Evolutionary conservation across 116 monocot genomes (phyloP).

Genomic region (Trichopus zeylanicus): DNA sequence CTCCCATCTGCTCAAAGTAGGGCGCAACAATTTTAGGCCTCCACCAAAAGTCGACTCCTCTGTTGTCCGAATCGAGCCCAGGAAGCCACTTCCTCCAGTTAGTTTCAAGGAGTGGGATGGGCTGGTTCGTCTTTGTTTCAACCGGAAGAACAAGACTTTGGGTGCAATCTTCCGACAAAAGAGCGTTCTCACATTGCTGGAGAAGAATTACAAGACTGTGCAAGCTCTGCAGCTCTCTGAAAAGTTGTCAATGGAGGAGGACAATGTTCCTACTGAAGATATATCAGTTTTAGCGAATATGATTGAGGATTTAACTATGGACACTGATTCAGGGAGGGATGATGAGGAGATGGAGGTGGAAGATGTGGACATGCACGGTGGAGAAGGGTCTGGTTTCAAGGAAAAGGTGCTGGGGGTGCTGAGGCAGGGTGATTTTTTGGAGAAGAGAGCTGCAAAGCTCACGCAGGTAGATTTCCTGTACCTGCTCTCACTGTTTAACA

Average conservation of each 20-base stretch:
- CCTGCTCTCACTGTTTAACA: conserved; percentile 75
- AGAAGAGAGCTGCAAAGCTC: conserved; percentile 86
- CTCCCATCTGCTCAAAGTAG: conserved; percentile 80
- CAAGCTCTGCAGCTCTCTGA: conserved; percentile 44
- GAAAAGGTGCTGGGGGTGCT: conserved; percentile 65
- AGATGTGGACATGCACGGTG: conserved; percentile 33
- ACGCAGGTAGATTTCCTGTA: conserved; percentile 83
- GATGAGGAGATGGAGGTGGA: conserved; percentile 67
- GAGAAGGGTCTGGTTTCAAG: conserved; percentile 37
- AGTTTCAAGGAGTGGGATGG: conserved; percentile 98
- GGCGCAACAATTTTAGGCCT: conserved; percentile 87
- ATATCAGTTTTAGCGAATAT: conserved; percentile 47
- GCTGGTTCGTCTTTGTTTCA: conserved; percentile 73
- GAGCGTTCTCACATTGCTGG: conserved; percentile 50
- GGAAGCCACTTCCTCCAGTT: conserved; percentile 63
- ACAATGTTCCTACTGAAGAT: conserved; percentile 28
- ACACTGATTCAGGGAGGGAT: conserved; percentile 25
- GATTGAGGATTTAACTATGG: conserved; percentile 60
- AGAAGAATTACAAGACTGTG: conserved; percentile 91
- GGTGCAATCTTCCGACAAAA: conserved; percentile 81
- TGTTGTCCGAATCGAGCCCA: conserved; percentile 88
- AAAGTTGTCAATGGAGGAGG: conserved; percentile 28
- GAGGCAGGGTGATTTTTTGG: conserved; percentile 65
- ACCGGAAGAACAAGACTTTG: conserved; percentile 86
- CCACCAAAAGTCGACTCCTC: conserved; percentile 97